Base-by-base conservation (phyloP, 1,284 basidiomycete genomes). In the Cystobasidium pallidum region DNA sequence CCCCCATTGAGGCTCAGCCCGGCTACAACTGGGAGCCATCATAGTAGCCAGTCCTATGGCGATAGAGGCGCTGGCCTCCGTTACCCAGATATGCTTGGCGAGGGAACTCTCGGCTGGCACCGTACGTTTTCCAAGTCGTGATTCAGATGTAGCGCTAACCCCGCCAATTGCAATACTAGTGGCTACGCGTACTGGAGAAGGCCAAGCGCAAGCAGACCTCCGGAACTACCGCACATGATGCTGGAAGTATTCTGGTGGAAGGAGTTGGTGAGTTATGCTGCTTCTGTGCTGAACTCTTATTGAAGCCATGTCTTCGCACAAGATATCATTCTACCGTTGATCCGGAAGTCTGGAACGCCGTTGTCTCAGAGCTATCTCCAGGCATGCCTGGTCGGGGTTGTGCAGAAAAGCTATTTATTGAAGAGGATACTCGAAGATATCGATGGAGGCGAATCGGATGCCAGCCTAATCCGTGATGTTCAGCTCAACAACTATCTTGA, bases 31-130 rank as follows among this genome's bases (percentile, higher is more conserved):
- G 26, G 21, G 6, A 45, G 21, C 39, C 21, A n/a, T n/a, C n/a
- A n/a, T n/a, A n/a, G n/a, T n/a, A 1, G 47, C 17, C 41, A 47
- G 28, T 24, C 17, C 39, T 17, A 64, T 64, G 62, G 47, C 62
- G 11, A 64, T 64, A 49, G 62, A 64, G 43, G 45, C 62, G 24
- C 62, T 66, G 8, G 64, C 55, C 28, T 41, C 64, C 8, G 26
- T 66, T 15, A 66, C 64, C 17, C 64, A 32, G 4, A 66, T 66
- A 54, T 66, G 64, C 28, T 30, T 66, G 13, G 64, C 64, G 3
- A 2, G 64, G 28, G 24, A 52, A 24, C 39, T 54, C 17, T 66
- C 64, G 1, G 11, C 51, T 8, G 36, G 10, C 2, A 66, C 64
- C 24, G 64, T 66, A 24, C 3, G 64, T 66, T 3, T 26, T n/a